Conservation (phyloP, 75 land plant species). For the Pseudotsuga menziesii region DNA sequence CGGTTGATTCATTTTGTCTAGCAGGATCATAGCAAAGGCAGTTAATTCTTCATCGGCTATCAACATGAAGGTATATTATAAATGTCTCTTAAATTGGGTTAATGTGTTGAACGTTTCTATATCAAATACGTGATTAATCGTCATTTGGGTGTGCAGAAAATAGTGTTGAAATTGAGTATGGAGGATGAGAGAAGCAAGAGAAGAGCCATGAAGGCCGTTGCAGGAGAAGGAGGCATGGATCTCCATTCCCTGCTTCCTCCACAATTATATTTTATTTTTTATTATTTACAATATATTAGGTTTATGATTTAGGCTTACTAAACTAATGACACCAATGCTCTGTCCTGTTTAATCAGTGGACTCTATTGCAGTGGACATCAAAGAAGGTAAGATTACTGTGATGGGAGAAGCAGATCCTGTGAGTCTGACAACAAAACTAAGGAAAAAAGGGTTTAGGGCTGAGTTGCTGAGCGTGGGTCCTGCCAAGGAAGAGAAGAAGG, state of each 20-base stretch:
- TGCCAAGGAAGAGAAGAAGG: constrained; percentile 31
- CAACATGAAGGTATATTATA: no score
- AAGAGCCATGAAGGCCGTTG: constrained; percentile 1
- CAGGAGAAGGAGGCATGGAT: background rate
- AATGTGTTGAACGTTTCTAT: no score
- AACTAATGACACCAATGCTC: background rate
- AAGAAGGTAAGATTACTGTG: constrained; percentile 44
- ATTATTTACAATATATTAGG: no score
- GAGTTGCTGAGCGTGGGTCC: constrained; percentile 37
- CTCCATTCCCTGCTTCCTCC: no score
- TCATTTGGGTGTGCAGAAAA: background rate
- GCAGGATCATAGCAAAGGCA: no score
- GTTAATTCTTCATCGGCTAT: no score
- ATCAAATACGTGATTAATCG: no score
- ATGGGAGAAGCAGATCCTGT: constrained; percentile 52
- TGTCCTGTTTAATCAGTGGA: constrained; percentile 44
- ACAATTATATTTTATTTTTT: no score
- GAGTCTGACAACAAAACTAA: constrained; percentile 35
- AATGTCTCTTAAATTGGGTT: no score
- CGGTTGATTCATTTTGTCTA: no score
- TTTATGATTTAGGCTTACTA: no score
- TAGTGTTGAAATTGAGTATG: background rate
- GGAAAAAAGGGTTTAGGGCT: constrained; percentile 35
- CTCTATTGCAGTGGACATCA: constrained; percentile 45
- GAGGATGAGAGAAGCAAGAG: constrained; percentile 1